phyloP scores from a whole-genome alignment of 768 basidiomycete genomes.

The Coprinellus aureogranulatus region DNA sequence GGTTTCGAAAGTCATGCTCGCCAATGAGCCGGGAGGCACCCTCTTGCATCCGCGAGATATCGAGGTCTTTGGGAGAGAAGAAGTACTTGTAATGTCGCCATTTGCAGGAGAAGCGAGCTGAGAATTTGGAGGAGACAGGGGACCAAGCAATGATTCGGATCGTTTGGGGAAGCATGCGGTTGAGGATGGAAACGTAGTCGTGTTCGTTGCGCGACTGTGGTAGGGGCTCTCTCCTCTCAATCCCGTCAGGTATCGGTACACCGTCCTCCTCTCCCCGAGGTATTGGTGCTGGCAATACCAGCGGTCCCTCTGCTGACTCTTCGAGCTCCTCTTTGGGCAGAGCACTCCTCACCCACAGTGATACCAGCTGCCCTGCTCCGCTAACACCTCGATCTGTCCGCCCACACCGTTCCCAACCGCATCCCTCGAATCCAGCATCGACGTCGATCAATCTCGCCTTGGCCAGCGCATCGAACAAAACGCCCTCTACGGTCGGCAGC shows the following conservation, averaged over 20 bases:
- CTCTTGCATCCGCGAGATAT: constrained; percentile 71
- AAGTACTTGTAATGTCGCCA: constrained; percentile 98
- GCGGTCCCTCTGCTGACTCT: constrained; percentile 11
- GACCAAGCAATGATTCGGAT: constrained; percentile 95
- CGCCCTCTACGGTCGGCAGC: constrained; percentile 87
- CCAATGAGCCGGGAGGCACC: constrained; percentile 75
- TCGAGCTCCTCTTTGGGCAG: constrained; percentile 29
- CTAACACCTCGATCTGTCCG: constrained; percentile 95
- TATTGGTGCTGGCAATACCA: neutral
- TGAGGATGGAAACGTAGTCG: constrained; percentile 77
- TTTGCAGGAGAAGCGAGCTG: constrained; percentile 83
- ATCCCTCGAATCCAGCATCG: constrained; percentile 73
- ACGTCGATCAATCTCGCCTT: constrained; percentile 76
- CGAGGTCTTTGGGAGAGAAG: constrained; percentile 68
- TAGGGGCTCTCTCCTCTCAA: neutral
- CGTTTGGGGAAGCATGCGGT: constrained; percentile 82
- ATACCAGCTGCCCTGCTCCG: constrained; percentile 89
- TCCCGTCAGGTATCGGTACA: neutral
- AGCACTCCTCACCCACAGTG: constrained; percentile 84
- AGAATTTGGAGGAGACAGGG: constrained; percentile 74
- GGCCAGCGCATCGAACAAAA: constrained; percentile 76
- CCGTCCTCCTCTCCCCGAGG: constrained; percentile 4
- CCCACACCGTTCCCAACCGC: constrained; percentile 89
- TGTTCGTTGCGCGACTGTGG: constrained; percentile 45
- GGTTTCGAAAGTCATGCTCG: constrained; percentile 92